These are phyloP conservation scores for Penicillium dipodomyicola DNA, from an alignment of 495 filamentous ascomycete species.

Conservation along the genomic window DNA sequence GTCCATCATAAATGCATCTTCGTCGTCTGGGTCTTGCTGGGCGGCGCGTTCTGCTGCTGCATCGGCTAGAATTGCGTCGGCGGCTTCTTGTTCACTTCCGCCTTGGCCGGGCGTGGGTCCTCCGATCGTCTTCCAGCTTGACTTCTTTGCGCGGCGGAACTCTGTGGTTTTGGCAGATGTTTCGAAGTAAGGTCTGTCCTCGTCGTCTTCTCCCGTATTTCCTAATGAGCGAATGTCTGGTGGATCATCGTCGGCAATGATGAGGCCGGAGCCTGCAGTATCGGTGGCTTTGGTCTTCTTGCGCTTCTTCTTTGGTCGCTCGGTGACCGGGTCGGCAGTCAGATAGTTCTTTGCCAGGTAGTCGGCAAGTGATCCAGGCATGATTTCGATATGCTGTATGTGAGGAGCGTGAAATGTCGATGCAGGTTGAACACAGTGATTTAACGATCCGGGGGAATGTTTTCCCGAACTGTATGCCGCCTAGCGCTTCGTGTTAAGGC, in stretches of 20 bases:
- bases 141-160: conserved; percentile 76
- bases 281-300: conserved; percentile 76
- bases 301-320: conserved; percentile 69
- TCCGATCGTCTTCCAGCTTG: conserved; percentile 72
- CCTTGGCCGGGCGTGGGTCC: conserved; percentile 34
- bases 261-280: conserved; percentile 58
- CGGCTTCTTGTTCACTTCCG: conserved; percentile 58
- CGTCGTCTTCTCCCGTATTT: conserved; percentile 43
- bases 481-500: conserved; percentile 4
- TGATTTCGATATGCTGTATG: conserved; percentile 5
- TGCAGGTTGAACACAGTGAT: conserved; percentile 14
- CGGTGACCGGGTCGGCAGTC: conserved; percentile 60
- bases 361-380: conserved; percentile 61
- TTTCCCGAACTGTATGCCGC: conserved; percentile 22
- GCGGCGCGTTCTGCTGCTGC: conserved; percentile 62
- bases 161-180: conserved; percentile 55
- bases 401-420: not conserved
- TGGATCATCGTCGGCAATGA: conserved; percentile 90
- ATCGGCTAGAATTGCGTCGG: conserved; percentile 79
- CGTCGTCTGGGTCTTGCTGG: conserved; percentile 41
- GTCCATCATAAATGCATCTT: conserved; percentile 44
- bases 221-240: conserved; percentile 58
- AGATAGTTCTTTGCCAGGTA: conserved; percentile 97
- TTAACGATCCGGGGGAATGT: conserved; percentile 29
- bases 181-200: conserved; percentile 45